Evolutionary conservation across 768 basidiomycete species (phyloP), one percentile per base, ranked within the genome.

Genomic region (Calocybe indica): DNA sequence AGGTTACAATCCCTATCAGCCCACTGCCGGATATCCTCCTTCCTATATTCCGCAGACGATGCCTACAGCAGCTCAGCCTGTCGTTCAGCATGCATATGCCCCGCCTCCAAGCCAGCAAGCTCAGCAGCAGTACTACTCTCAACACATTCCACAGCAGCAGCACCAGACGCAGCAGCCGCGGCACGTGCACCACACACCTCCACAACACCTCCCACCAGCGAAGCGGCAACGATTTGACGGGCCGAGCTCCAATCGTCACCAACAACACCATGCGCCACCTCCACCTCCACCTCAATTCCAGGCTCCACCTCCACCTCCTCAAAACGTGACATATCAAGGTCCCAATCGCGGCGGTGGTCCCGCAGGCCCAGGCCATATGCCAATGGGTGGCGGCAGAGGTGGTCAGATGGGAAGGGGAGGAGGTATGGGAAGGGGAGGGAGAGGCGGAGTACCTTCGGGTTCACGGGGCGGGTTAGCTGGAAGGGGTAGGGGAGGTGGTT

Each of bases 191-290:
- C 86, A 89, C 53, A 69, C 79, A 0, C 79, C 85, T 7, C 83
- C 85, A 33, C 87, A 88, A 56, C 85, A 90, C 58, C 72, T 84
- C n/a, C 93, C 93, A 7, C 92, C 93, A 2, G 92, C 92, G 1
- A 96, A 96, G 64, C 74, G 93, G 45, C 91, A 85, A 55, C 79
- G 92, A 37, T 93, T 93, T 59, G 93, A 95, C 61, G 84, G 83
- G 5, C 87, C 88, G 1, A 78, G 69, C 52, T 69, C 74, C 38
- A 73, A 69, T 54, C 72, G 75, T 43, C 75, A 75, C 47, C 78
- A 74, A 51, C 63, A 65, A 42, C 78, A 75, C 29, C 76, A 71
- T 10, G 74, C 73, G 11, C 71, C 69, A 13, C 72, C 71, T n/a
- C 76, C 78, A 5, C 76, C 75, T 35, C 86, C 75, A 54, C 82